These are phyloP conservation scores for Scedosporium boydii DNA, from an alignment of 2,329 filamentous ascomycete genomes.

Conservation along the genomic window DNA sequence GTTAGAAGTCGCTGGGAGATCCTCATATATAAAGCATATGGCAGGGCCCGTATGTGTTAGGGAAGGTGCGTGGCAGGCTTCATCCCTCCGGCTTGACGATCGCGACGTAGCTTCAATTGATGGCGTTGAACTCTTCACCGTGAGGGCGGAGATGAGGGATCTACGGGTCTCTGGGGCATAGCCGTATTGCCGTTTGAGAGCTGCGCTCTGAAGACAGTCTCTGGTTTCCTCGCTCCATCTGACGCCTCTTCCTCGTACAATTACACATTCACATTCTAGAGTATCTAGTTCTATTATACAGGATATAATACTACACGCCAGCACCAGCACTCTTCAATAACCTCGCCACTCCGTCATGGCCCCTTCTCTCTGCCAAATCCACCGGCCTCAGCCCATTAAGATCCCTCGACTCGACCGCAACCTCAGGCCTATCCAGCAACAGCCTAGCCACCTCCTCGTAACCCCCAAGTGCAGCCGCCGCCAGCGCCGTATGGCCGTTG, in stretches of 20 bases:
- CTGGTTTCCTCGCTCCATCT: neutral
- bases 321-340: neutral
- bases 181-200: neutral
- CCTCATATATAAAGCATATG: too few species aligned
- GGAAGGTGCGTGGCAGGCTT: too few species aligned
- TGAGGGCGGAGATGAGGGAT: too few species aligned
- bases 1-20: too few species aligned
- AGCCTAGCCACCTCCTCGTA: conserved; percentile 3
- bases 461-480: conserved; percentile 5
- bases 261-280: neutral
- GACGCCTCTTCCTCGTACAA: neutral
- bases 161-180: too few species aligned
- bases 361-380: conserved; percentile 3
- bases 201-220: neutral
- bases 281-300: neutral
- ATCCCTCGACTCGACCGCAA: neutral
- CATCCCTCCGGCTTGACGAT: too few species aligned
- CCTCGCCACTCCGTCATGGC: neutral
- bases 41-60: too few species aligned
- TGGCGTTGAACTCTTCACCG: too few species aligned
- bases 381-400: neutral
- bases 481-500: conserved; percentile 6
- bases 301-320: neutral
- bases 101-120: too few species aligned
- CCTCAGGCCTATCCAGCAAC: neutral